Evolutionary conservation across 345 rosid genomes (phyloP), one percentile per base, ranked within the genome.

Genomic region (Raphanus sativus): DNA sequence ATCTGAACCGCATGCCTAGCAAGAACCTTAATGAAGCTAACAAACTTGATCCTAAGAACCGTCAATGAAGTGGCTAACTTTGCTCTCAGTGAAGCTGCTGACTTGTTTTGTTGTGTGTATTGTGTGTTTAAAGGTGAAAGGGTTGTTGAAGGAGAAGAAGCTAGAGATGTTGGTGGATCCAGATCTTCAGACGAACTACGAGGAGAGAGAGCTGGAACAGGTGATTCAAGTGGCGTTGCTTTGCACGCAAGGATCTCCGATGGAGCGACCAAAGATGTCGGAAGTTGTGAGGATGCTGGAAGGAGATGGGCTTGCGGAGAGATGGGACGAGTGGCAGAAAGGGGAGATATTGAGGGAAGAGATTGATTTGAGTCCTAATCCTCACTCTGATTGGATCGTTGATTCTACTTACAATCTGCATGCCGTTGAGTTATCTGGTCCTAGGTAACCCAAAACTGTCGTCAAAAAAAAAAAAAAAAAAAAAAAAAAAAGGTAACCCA

Each of bases 301-400:
- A 84, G 98, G 98, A 6, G 98, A 92, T 45, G 97, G 98, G 42
- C 81, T 92, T 75, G 96, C 89, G 0, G 98, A 94, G 86, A 86
- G 81, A 77, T 94, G 98, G 98, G 98, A 94, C 33, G 97, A 92
- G 77, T 94, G 97, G 98, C 98, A 90, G 63, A 92, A 89, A 83
- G 92, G 88, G n/a, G 98, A 94, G 76, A 91, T 90, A 26, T 88
- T 87, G 62, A 88, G 97, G 42, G 94, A 90, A 82, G 98, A 94
- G 69, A 84, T 88, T 24, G 96, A 94, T 63, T 82, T 92, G 28
- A 84, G 84, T 29, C 92, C 92, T 0, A 91, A 88, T 84, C 89
- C 86, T 33, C 82, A 77, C 74, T 90, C 97, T 4, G 96, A 90
- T 81, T 94, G 98, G 98, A 86, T 92, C 1, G 80, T 90, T 4